Evolutionary conservation across 371 early-diverging fungal genomes (phyloP).

Genomic region (Umbelopsis sp.): DNA sequence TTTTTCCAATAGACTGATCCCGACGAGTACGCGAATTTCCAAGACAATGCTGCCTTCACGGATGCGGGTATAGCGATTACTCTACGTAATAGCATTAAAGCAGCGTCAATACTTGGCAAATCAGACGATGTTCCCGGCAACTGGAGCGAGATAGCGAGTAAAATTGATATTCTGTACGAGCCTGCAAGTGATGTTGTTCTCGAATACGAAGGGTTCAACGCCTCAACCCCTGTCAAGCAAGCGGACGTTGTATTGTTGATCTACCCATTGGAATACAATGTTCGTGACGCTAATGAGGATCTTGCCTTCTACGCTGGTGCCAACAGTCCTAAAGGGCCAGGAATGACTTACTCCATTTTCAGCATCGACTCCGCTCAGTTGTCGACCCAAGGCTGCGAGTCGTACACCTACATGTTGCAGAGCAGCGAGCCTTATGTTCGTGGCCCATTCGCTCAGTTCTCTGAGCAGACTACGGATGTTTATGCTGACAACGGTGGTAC

Average conservation of each 20-base stretch:
- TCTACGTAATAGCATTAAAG: constrained; percentile 29
- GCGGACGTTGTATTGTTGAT: constrained; percentile 32
- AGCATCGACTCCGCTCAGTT: constrained; percentile 31
- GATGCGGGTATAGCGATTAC: constrained; percentile 31
- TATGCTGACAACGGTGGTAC: constrained; percentile 32
- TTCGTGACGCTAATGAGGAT: constrained; percentile 24
- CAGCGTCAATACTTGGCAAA: constrained; percentile 27
- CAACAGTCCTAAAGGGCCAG: constrained; percentile 33
- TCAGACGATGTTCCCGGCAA: constrained; percentile 24
- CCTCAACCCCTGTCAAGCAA: constrained; percentile 32
- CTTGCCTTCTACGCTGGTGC: constrained; percentile 33
- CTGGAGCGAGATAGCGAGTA: constrained; percentile 33
- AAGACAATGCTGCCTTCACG: constrained; percentile 31
- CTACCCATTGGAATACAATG: constrained; percentile 29
- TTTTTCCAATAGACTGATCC: constrained; percentile 27
- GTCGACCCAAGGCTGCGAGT: constrained; percentile 30
- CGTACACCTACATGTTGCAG: constrained; percentile 32
- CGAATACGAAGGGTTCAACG: constrained; percentile 34
- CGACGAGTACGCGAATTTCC: constrained; percentile 34
- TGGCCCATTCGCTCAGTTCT: constrained; percentile 32
- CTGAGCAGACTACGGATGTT: constrained; percentile 29
- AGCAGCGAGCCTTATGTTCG: constrained; percentile 33
- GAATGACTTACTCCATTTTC: constrained; percentile 36
- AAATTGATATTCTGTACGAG: constrained; percentile 28
- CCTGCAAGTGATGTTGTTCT: constrained; percentile 25